Base-by-base conservation (phyloP, 1,284 basidiomycete species). In the Pascua guehoae region DNA sequence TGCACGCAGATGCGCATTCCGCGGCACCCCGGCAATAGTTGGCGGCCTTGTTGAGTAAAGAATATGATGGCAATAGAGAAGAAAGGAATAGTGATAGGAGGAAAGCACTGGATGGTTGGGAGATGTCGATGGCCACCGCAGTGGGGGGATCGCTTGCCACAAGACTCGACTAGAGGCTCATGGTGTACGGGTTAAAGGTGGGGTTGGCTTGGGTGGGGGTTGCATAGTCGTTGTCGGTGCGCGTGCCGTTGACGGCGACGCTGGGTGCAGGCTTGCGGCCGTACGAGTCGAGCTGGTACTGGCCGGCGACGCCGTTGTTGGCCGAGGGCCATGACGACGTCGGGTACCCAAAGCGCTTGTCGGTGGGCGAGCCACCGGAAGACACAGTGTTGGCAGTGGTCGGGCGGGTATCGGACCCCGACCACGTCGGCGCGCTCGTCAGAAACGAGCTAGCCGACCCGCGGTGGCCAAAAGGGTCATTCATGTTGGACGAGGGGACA, bases 301-400 rank as follows among this genome's bases (percentile, higher is more conserved):
- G 47, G 16, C n/a, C 17, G 16, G n/a, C 11, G 15, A 17, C 38
- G 12, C 24, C 24, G 24, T 32, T 32, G 24, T 32, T 32, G 24
- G 24, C 24, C 24, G 24, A 32, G 24, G 24, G 24, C 45, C 45
- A 32, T 44, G 43, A 52, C 36, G 51, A 45, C 36, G 43, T 51
- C 10, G 45, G 43, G 53, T 58, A 58, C 8, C 40, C 46, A 47
- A 58, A 58, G 36, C 53, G 57, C 10, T 50, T 47, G 39, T 61
- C 60, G 11, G 53, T 57, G 12, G 60, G 60, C 11, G 60, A 61
- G 41, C 56, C 60, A 10, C 41, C 53, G 24, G 60, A 57, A 1
- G 56, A 57, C 2, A 57, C 56, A 4, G 60, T 61, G 56, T 57
- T 61, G 47, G 60, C 60, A 39, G 60, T 61, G 39, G 56, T 57